These are phyloP conservation scores for Hypoxylon fuscum DNA, from an alignment of 495 filamentous ascomycete species.

Conservation along the genomic window DNA sequence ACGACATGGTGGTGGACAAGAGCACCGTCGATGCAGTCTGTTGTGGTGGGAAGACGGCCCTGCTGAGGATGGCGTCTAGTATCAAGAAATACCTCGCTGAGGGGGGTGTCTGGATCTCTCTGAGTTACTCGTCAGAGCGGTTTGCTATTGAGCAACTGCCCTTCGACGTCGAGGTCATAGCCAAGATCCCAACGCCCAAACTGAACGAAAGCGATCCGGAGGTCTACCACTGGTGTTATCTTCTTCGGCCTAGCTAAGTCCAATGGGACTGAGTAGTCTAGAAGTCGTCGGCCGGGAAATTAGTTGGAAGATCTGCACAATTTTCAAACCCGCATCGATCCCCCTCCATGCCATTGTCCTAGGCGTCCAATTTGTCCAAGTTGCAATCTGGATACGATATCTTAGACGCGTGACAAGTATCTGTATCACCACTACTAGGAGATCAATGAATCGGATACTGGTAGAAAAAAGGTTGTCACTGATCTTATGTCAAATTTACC, in stretches of 20 bases:
- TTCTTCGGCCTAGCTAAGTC: constrained; percentile 43
- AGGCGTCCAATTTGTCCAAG: too few species aligned
- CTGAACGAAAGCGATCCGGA: constrained; percentile 47
- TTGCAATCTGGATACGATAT: too few species aligned
- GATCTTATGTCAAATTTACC: too few species aligned
- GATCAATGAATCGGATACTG: too few species aligned
- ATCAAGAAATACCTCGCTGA: constrained; percentile 40
- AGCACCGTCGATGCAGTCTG: constrained; percentile 53
- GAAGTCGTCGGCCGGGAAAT: too few species aligned
- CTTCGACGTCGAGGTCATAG: constrained; percentile 48
- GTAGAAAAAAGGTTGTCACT: too few species aligned
- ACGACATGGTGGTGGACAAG: constrained; percentile 52
- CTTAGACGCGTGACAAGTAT: too few species aligned
- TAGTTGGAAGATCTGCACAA: too few species aligned
- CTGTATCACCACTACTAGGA: too few species aligned
- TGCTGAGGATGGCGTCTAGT: constrained; percentile 41
- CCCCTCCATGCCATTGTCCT: too few species aligned
- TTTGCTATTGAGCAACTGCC: constrained; percentile 42
- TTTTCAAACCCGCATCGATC: too few species aligned
- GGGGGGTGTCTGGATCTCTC: constrained; percentile 50
- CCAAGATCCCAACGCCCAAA: constrained; percentile 47
- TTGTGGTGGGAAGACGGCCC: constrained; percentile 43
- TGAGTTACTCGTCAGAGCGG: constrained; percentile 50
- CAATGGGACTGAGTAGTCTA: background rate
- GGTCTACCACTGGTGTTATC: constrained; percentile 49